A percentile compares a stretch with the other conserved stretches of the same genome.
Evolutionary conservation across 2,329 filamentous ascomycete species (phyloP).

Genomic region (Penicillium sclerotigenum): DNA sequence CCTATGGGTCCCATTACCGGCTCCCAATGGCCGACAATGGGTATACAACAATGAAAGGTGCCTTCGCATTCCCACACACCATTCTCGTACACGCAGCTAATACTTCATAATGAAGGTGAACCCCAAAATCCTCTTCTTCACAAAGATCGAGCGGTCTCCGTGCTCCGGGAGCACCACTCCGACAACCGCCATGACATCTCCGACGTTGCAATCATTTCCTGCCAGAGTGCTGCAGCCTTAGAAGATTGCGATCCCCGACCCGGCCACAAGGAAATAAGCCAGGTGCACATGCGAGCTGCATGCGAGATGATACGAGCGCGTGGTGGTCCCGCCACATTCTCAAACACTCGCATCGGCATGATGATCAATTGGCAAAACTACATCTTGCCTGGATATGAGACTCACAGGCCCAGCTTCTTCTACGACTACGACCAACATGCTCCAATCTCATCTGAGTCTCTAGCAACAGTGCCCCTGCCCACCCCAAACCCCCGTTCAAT

Average conservation of each 20-base stretch:
- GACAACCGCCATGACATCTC: slow-evolving; percentile 34
- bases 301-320: slow-evolving; percentile 39
- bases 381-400: slow-evolving; percentile 40
- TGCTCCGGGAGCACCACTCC: slow-evolving; percentile 35
- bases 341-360: slow-evolving; percentile 39
- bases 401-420: slow-evolving; percentile 34
- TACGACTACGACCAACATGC: slow-evolving; percentile 27
- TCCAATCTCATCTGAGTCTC: slow-evolving; percentile 4
- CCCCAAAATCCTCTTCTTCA: slow-evolving; percentile 32
- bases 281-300: slow-evolving; percentile 42
- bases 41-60: slow-evolving; percentile 42
- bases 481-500: slow-evolving; percentile 10
- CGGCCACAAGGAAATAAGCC: slow-evolving; percentile 37
- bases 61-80: slow-evolving; percentile 39
- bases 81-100: slow-evolving; percentile 41
- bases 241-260: slow-evolving; percentile 42
- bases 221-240: slow-evolving; percentile 39
- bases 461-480: neutral
- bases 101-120: slow-evolving; percentile 34
- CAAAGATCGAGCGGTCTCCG: slow-evolving; percentile 31
- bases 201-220: slow-evolving; percentile 40
- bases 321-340: slow-evolving; percentile 37
- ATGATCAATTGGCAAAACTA: slow-evolving; percentile 45
- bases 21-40: slow-evolving; percentile 38
- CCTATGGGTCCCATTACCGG: slow-evolving; percentile 38